Conservation (phyloP, 2,329 filamentous ascomycete species). For the Aspergillus sp. region DNA sequence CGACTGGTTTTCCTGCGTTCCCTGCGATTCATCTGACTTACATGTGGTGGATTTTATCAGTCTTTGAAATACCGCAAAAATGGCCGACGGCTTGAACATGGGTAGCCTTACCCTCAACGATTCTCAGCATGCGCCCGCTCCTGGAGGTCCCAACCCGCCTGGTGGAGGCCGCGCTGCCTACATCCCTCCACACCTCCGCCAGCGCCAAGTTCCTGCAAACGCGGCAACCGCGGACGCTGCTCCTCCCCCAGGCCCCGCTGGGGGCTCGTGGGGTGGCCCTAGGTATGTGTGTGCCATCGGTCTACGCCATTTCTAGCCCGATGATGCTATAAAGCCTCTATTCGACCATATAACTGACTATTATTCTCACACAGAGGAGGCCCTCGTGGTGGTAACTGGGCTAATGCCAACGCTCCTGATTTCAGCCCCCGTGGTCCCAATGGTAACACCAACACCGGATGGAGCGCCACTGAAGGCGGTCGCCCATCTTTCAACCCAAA, state of each 20-base stretch:
- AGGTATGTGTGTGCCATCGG: constrained; percentile 37
- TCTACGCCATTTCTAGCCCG: constrained; percentile 8
- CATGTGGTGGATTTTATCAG: constrained; percentile 1
- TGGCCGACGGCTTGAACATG: constrained; percentile 44
- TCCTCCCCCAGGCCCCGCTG: constrained; percentile 17
- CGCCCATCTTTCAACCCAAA: constrained; percentile 57
- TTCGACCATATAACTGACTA: constrained; percentile 3
- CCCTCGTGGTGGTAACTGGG: constrained; percentile 49
- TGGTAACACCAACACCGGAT: constrained; percentile 34
- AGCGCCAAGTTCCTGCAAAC: constrained; percentile 36
- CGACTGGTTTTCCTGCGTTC: neutral
- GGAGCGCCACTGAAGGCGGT: constrained; percentile 35
- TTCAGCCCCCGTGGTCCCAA: constrained; percentile 50
- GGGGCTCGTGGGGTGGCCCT: constrained; percentile 7
- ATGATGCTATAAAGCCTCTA: neutral
- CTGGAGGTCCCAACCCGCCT: constrained; percentile 34
- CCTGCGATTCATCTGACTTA: constrained; percentile 6
- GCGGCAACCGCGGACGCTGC: constrained; percentile 38
- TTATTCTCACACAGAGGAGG: constrained; percentile 23
- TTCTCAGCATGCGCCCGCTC: constrained; percentile 57
- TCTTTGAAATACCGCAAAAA: constrained; percentile 28
- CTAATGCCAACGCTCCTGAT: constrained; percentile 57
- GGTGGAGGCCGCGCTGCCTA: constrained; percentile 60
- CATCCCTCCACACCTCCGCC: constrained; percentile 65
- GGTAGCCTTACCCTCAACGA: constrained; percentile 55